Evolutionary conservation across 139 green algal species (phyloP), one percentile per base, ranked within the genome.

Genomic region (Ulvella scutata): DNA sequence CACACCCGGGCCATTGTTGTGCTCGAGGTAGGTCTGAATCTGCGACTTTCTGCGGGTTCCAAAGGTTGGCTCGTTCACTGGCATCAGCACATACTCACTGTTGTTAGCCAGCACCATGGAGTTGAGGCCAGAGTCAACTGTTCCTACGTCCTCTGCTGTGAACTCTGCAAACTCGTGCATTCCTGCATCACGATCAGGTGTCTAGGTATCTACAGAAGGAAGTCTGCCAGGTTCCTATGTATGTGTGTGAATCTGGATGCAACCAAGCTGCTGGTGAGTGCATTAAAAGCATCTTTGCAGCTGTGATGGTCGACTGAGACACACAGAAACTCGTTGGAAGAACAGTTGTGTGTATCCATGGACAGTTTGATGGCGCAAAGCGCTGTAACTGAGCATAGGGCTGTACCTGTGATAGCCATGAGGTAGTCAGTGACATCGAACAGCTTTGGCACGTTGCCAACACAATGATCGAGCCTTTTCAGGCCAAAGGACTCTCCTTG

Each of bases 91-190:
- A 75, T 87, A 89, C 82, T 98, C 94, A 72, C 91, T 94, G 87
- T 98, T 97, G 80, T 80, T 91, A 29, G 93, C 93, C 4, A 90
- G 37, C 76, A 96, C 94, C 84, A 93, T 90, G 37, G 81, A 91
- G 84, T 97, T 97, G 7, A 97, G 82, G 2, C 92, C 91, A 20
- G 78, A 89, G 83, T 97, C 91, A 33, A 98, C 76, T 2, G 94
- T 99, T 62, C 94, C 94, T 38, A 99, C 92, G 62, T 99, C 95
- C 77, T 96, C 93, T 0, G 95, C 89, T 2, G 86, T 90, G 77
- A 99, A 99, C 82, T 98, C 94, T 2, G 93, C 93, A 85, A 98
- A 98, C 74, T 98, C 91, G 78, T 98, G 94, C 77, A 96, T 96
- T 51, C 93, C 93, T 81, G 83, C 72, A 59, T 26, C n/a, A n/a